Conservation (phyloP, 768 basidiomycete species). For the Leccinum fibrillosum region DNA sequence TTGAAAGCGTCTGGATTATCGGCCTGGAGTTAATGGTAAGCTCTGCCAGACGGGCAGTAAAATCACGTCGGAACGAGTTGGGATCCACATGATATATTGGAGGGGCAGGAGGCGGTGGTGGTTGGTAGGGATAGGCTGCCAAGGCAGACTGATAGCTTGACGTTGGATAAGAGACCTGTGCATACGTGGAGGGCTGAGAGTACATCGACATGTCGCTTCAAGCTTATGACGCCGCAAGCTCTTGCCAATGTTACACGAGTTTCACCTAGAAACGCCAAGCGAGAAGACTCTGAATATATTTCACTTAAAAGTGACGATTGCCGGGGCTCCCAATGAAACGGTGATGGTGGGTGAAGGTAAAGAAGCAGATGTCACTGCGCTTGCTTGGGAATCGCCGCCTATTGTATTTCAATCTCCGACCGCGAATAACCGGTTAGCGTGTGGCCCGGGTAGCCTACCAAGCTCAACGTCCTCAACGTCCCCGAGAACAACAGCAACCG, state of each 20-base stretch:
- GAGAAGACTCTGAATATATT: slow-evolving; percentile 37
- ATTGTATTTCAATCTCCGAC: slow-evolving; percentile 35
- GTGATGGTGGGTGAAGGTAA: slow-evolving; percentile 46
- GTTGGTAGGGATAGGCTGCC: slow-evolving; percentile 46
- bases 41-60: slow-evolving; percentile 64
- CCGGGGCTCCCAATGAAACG: slow-evolving; percentile 36
- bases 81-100: slow-evolving; percentile 58
- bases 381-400: slow-evolving; percentile 26
- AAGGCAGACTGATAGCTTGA: slow-evolving; percentile 46
- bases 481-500: slow-evolving; percentile 23
- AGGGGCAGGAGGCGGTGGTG: slow-evolving; percentile 39
- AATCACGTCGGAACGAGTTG: slow-evolving; percentile 76
- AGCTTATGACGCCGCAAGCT: slow-evolving; percentile 35
- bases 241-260: slow-evolving; percentile 32
- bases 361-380: slow-evolving; percentile 28
- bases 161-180: slow-evolving; percentile 22
- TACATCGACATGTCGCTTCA: slow-evolving; percentile 57
- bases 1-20: slow-evolving; percentile 88
- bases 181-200: slow-evolving; percentile 48
- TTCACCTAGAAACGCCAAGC: slow-evolving; percentile 31
- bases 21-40: slow-evolving; percentile 94
- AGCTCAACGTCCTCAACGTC: slow-evolving; percentile 25
- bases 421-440: slow-evolving; percentile 25
- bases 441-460: not conserved
- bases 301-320: slow-evolving; percentile 49